Base-by-base conservation (phyloP, 441 rosid species). In the Gossypium schwendimanii region DNA sequence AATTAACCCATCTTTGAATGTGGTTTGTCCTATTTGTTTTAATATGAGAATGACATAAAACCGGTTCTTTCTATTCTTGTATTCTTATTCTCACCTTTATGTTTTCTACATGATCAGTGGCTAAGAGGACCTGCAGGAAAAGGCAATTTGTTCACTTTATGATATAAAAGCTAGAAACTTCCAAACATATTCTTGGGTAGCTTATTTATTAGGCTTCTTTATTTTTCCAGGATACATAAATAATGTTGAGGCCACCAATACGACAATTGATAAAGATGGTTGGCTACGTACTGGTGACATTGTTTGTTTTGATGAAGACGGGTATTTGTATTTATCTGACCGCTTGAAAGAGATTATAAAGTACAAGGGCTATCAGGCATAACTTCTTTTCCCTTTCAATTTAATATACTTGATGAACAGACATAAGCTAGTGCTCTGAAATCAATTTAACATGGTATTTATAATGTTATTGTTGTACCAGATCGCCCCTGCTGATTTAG, bases 251-350 rank as follows among this genome's bases (percentile, higher is more conserved):
- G 97, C 95, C 73, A 89, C 96, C 26, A 50, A 61, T 77, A 79
- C 79, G 73, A 75, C 84, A 33, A 73, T 90, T 15, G 88, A 90
- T 50, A 81, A 80, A 73, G 89, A 88, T 65, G 86, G 87, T 75
- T 94, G 98, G 98, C 84, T 94, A 55, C 93, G 79, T 58, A 91
- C 98, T n/a, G 98, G 98, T 15, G 96, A 94, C 76, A 83, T 94
- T 57, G 91, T 85, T 66, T 87, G 83, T 72, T 79, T 88, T 59
- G 95, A 91, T 70, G 77, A 71, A 49, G 97, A 91, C 72, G 98
- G 97, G 33, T 91, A 81, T 78, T 71, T 94, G 63, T 76, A 80
- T 72, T 69, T 94, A 53, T 75, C 84, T 41, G 97, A 85, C 75
- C 97, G 97, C 59, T 71, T 91, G 39, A 94, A 94, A 76, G 98